These are phyloP conservation scores for bread wheat (Triticum aestivum) DNA, from an alignment of 176 grass and related monocot genomes.

Conservation along the genomic window DNA sequence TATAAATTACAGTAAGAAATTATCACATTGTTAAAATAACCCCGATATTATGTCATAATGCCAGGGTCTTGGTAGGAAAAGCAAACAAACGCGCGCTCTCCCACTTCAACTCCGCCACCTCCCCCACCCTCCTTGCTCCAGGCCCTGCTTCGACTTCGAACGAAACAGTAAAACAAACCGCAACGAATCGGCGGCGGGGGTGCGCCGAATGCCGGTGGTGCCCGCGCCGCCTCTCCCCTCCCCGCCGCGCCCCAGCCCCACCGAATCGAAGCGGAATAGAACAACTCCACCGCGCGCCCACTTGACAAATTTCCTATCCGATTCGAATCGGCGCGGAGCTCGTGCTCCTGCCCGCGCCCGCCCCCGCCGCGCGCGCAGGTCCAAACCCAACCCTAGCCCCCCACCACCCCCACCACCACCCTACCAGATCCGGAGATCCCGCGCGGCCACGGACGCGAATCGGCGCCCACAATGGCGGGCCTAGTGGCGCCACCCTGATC, in stretches of 20 bases:
- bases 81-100: too few relatives aligned
- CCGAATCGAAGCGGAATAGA: neutral
- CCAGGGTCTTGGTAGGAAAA: too few relatives aligned
- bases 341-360: too few relatives aligned
- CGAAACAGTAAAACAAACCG: neutral
- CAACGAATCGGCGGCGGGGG: neutral
- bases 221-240: neutral
- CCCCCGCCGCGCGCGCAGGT: neutral
- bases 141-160: neutral
- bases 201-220: neutral
- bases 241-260: neutral
- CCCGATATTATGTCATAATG: too few relatives aligned
- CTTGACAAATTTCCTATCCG: neutral
- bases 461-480: conserved; percentile 17
- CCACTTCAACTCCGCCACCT: too few relatives aligned
- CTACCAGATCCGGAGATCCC: conserved; percentile 28
- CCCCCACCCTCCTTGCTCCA: neutral
- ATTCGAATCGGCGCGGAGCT: neutral
- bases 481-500: conserved; percentile 14
- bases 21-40: too few relatives aligned
- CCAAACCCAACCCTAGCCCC: neutral
- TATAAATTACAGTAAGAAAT: too few relatives aligned
- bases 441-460: neutral
- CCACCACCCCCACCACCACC: neutral
- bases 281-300: neutral